phyloP scores from a whole-genome alignment of 108 stramenopile species.

The Skeletonema tropicum region DNA sequence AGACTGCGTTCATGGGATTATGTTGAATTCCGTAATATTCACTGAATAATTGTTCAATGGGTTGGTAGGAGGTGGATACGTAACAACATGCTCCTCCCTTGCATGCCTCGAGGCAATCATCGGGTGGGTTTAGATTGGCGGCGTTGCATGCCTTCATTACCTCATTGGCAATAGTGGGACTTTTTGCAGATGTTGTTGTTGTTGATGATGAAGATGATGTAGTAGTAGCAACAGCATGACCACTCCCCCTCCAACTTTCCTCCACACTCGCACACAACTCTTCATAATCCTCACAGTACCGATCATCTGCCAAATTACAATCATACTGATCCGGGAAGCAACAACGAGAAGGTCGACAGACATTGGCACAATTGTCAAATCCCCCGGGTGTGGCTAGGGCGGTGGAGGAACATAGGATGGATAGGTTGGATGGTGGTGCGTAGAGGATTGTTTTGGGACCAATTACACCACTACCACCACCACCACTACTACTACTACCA shows the following conservation, averaged over 20 bases:
- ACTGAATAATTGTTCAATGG: slow-evolving; percentile 35
- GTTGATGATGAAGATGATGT: not conserved
- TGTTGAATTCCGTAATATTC: slow-evolving; percentile 10
- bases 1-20: slow-evolving; percentile 7
- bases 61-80: slow-evolving; percentile 17
- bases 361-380: slow-evolving; percentile 15
- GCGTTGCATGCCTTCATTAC: slow-evolving; percentile 36
- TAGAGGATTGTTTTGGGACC: not conserved
- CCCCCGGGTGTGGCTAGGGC: slow-evolving; percentile 28
- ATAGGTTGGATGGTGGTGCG: slow-evolving; percentile 13
- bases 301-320: slow-evolving; percentile 19
- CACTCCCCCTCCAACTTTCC: slow-evolving; percentile 43
- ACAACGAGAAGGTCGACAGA: slow-evolving; percentile 30
- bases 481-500: not conserved
- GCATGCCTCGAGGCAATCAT: slow-evolving; percentile 36
- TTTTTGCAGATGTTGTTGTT: not conserved
- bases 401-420: slow-evolving; percentile 3
- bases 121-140: slow-evolving; percentile 26
- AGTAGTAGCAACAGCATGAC: slow-evolving; percentile 20
- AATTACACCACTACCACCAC: not conserved
- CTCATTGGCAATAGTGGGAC: slow-evolving; percentile 14
- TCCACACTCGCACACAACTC: slow-evolving; percentile 24
- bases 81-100: slow-evolving; percentile 30
- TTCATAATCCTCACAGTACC: slow-evolving; percentile 22
- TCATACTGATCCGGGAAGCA: slow-evolving; percentile 25